These are phyloP conservation scores for Tylopilus rubrobrunneus DNA, from an alignment of 768 basidiomycete genomes.

Conservation along the genomic window DNA sequence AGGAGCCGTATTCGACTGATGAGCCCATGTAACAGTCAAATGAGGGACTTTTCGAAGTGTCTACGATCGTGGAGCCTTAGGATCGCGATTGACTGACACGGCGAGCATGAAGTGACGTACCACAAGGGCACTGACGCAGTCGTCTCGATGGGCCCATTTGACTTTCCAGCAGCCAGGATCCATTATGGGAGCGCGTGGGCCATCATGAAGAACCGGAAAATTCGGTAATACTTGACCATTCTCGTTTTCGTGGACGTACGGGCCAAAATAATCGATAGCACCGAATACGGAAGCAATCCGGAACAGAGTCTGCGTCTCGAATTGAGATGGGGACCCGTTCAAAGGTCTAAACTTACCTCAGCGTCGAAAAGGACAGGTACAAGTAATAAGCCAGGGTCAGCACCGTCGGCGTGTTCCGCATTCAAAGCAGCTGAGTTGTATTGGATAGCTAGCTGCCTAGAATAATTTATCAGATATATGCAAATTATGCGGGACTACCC, in stretches of 20 bases:
- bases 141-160: conserved; percentile 75
- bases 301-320: conserved; percentile 42
- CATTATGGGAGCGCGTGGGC: conserved; percentile 53
- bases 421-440: conserved; percentile 56
- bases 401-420: conserved; percentile 6
- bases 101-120: conserved; percentile 35
- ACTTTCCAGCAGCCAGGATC: conserved; percentile 65
- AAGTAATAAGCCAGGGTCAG: conserved; percentile 39
- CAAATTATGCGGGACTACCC: conserved; percentile 1
- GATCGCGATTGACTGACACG: conserved; percentile 2
- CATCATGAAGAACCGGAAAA: conserved; percentile 52
- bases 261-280: conserved; percentile 51
- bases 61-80: conserved; percentile 33
- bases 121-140: conserved; percentile 69
- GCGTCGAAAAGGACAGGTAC: conserved; percentile 58
- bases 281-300: conserved; percentile 61
- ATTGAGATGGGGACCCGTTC: conserved; percentile 3
- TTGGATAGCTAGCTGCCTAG: conserved; percentile 39
- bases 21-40: conserved; percentile 77
- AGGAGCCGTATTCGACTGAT: conserved; percentile 41
- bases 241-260: conserved; percentile 23
- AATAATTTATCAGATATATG: not conserved
- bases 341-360: conserved; percentile 39
- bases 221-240: conserved; percentile 14
- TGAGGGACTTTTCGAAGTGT: conserved; percentile 68